Evolutionary conservation across 1,284 basidiomycete species (phyloP).

Genomic region (Mrakiaceae sp.): DNA sequence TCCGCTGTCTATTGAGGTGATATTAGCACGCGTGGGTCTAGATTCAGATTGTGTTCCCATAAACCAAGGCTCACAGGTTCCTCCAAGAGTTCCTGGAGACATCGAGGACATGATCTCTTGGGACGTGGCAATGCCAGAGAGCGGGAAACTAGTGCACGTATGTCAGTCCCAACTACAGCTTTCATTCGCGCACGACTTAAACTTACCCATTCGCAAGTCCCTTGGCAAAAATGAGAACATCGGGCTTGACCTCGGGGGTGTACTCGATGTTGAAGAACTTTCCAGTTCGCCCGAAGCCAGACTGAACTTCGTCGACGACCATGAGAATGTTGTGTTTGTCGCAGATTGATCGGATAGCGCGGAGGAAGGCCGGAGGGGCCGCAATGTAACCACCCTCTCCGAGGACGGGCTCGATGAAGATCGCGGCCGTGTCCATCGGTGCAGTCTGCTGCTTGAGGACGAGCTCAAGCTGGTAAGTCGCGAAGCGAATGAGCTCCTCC

Average conservation of each 20-base stretch:
- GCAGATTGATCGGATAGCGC: conserved; percentile 69
- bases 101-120: conserved; percentile 58
- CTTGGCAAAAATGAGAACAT: conserved; percentile 83
- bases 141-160: conserved; percentile 48
- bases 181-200: too few relatives aligned
- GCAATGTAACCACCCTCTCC: conserved; percentile 93
- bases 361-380: conserved; percentile 67
- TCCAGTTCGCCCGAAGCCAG: conserved; percentile 83
- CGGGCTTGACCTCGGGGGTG: conserved; percentile 56
- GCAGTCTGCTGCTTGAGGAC: conserved; percentile 72
- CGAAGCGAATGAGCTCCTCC: conserved; percentile 53
- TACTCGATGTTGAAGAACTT: conserved; percentile 64
- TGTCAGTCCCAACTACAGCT: neutral
- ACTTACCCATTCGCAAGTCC: conserved; percentile 41
- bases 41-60: too few relatives aligned
- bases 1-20: conserved; percentile 43
- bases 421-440: conserved; percentile 77
- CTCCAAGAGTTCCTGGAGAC: conserved; percentile 24
- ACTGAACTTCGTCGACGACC: conserved; percentile 70
- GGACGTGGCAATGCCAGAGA: conserved; percentile 71
- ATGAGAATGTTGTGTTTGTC: conserved; percentile 65
- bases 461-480: conserved; percentile 72
- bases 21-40: too few relatives aligned
- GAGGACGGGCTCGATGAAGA: conserved; percentile 83
- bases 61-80: conserved; percentile 17